Evolutionary conservation across 495 filamentous ascomycete genomes (phyloP), one percentile per base, ranked within the genome.

Genomic region (Aspergillus avenaceus): DNA sequence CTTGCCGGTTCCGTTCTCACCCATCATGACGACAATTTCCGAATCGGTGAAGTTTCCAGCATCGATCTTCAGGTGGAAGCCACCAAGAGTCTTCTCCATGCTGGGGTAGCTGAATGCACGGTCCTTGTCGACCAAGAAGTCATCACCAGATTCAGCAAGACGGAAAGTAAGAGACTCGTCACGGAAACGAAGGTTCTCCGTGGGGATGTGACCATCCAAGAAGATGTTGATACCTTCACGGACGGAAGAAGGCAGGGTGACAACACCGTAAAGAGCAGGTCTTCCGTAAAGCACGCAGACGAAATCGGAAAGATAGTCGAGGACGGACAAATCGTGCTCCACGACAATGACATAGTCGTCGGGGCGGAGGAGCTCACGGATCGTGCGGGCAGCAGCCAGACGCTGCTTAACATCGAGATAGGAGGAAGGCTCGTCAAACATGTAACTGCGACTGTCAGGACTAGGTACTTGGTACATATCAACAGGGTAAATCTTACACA

Each of bases 191-290:
- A 98, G 70, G 72, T 98, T 98, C 79, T 98, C 93, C 7, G 93
- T 97, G 22, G 93, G 93, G 38, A 97, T 95, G 66, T 97, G 87
- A 55, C 93, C 93, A 62, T 98, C 93, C 24, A 98, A 77, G 83
- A 98, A 98, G 69, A 97, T 97, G 72, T 98, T 98, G 82, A 98
- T 98, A 61, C 93, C 93, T 82, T 98, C 95, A 56, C 93, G 90
- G 41, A 97, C 95, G 1, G 93, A 97, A 50, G 91, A 78, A 38
- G 93, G 93, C 36, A 97, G 78, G 21, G 93, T 97, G n/a, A 98
- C 95, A 9, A 98, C 93, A 84, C 93, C 93, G 55, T 97, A 98
- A 42, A 93, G 86, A 27, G 92, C 93, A 23, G 93, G 95, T 64
- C 85, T 84, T 49, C 93, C 95, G 63, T 98, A 98, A 18, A 98